Conservation (phyloP, 371 early-diverging fungal species). For the Saksenaea oblongispora region DNA sequence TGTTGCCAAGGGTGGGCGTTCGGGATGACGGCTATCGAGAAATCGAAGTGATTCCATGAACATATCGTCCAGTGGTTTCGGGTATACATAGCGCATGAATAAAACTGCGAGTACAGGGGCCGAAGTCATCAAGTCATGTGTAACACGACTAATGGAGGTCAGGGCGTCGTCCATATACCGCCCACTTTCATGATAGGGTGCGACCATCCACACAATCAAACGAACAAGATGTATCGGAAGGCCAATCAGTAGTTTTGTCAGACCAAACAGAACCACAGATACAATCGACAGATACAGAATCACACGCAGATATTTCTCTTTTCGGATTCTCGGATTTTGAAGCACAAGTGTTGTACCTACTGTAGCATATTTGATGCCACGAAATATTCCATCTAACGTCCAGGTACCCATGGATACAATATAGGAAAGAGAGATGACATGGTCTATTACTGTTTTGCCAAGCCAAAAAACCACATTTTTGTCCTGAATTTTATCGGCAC, state of each 20-base stretch:
- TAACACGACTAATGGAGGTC: slow-evolving; percentile 12
- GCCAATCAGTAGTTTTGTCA: slow-evolving; percentile 27
- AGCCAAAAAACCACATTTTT: background rate
- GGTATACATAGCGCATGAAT: slow-evolving; percentile 60
- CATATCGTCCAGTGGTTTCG: slow-evolving; percentile 59
- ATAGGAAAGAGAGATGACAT: slow-evolving; percentile 7
- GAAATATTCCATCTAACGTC: slow-evolving; percentile 36
- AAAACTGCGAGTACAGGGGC: slow-evolving; percentile 55
- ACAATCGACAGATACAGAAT: slow-evolving; percentile 50
- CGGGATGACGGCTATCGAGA: slow-evolving; percentile 36
- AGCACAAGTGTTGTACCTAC: slow-evolving; percentile 49
- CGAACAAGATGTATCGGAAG: slow-evolving; percentile 37
- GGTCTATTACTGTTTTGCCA: background rate
- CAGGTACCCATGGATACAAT: slow-evolving; percentile 35
- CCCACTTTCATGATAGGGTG: slow-evolving; percentile 19
- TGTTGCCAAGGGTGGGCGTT: slow-evolving; percentile 44
- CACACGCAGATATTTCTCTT: slow-evolving; percentile 49
- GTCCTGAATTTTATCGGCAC: slow-evolving; percentile 2
- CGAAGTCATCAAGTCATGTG: slow-evolving; percentile 45
- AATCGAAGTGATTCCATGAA: slow-evolving; percentile 56
- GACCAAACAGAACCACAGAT: slow-evolving; percentile 44
- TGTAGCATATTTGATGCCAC: slow-evolving; percentile 51
- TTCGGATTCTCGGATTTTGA: slow-evolving; percentile 52
- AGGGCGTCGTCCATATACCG: slow-evolving; percentile 23
- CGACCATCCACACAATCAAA: slow-evolving; percentile 29